Base-by-base conservation (phyloP, 2,329 filamentous ascomycete species). In the Aspergillus sojae region DNA sequence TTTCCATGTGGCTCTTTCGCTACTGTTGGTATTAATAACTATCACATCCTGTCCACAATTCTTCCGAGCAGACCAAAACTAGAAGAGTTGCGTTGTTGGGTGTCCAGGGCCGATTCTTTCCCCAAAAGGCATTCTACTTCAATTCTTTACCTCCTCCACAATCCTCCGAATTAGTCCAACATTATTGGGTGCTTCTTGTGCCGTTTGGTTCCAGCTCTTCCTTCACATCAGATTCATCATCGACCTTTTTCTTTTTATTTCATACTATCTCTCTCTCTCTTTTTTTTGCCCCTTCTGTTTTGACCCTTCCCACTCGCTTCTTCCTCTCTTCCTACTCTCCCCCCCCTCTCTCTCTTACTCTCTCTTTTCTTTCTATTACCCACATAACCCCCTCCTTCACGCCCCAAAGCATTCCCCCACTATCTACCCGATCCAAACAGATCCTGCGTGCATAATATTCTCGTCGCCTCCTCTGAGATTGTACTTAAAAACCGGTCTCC, bases 1-100 rank as follows among this genome's bases (percentile, higher is more conserved):
- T 50, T 59, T 62, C 63, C 63, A 67, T 68, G 61, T 67, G 65
- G 67, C 63, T 63, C 67, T 65, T 64, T 66, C 52, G 45, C 58
- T 61, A 53, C 46, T 62, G 54, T 61, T 63, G 26, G 21, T 63
- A 67, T 63, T 62, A 68, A 65, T 62, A 61, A 60, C 56, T 62
- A 62, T 67, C 59, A 57, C 65, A 62, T 66, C 63, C 65, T 63
- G 62, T 62, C 58, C 60, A 62, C 62, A 67, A 65, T 60, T 65
- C 55, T 56, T 65, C 63, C 58, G 64, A 58, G 19, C 52, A 43
- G 48, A 56, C 61, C 32, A 55, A n/a, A 57, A 50, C 43, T n/a
- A 32, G 7, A 34, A 48, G 45, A 48, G 45, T 32, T 52, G 28
- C 9, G 16, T 52, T 12, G 48, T 52, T 52, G 39, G n/a, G 41